Percentiles rank a stretch among this genome's conserved stretches.
phyloP scores from a whole-genome alignment of 768 basidiomycete genomes.

The Amanita phalloides region DNA sequence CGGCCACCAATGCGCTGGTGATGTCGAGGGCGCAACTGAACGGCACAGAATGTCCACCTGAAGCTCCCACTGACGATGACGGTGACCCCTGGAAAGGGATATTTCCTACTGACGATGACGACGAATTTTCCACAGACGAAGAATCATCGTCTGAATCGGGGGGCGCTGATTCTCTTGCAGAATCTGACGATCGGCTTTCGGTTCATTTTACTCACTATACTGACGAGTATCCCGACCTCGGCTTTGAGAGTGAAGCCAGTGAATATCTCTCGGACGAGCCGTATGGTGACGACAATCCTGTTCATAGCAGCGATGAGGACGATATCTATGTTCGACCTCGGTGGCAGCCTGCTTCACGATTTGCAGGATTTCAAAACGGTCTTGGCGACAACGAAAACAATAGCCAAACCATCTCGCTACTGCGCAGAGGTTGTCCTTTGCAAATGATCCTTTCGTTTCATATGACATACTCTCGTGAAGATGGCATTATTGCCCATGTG shows the following conservation, averaged over 20 bases:
- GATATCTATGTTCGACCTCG: constrained; percentile 22
- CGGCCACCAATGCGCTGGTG: constrained; percentile 36
- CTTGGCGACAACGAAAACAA: constrained; percentile 9
- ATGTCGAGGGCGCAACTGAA: constrained; percentile 24
- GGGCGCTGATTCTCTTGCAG: constrained; percentile 23
- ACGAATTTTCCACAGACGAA: constrained; percentile 19
- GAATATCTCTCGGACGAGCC: constrained; percentile 8
- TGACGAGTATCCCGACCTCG: constrained; percentile 1
- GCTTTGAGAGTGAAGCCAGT: constrained; percentile 9
- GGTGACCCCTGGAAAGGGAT: constrained; percentile 66
- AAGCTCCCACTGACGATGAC: constrained; percentile 21
- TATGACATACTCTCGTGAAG: constrained; percentile 43
- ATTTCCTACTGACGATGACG: constrained; percentile 38
- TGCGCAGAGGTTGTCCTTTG: constrained; percentile 48
- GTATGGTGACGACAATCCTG: constrained; percentile 6
- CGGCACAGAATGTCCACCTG: constrained; percentile 8
- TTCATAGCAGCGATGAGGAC: constrained; percentile 24
- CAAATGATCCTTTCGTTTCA: constrained; percentile 47
- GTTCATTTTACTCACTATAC: constrained; percentile 2
- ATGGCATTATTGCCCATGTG: constrained; percentile 39
- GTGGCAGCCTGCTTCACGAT: constrained; percentile 48
- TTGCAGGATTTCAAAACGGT: constrained; percentile 13
- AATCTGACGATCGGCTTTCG: constrained; percentile 13
- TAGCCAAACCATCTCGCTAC: constrained; percentile 20
- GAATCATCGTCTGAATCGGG: constrained; percentile 13